Evolutionary conservation across 2,329 filamentous ascomycete species (phyloP).

Genomic region (Camptophora hylomeconis): DNA sequence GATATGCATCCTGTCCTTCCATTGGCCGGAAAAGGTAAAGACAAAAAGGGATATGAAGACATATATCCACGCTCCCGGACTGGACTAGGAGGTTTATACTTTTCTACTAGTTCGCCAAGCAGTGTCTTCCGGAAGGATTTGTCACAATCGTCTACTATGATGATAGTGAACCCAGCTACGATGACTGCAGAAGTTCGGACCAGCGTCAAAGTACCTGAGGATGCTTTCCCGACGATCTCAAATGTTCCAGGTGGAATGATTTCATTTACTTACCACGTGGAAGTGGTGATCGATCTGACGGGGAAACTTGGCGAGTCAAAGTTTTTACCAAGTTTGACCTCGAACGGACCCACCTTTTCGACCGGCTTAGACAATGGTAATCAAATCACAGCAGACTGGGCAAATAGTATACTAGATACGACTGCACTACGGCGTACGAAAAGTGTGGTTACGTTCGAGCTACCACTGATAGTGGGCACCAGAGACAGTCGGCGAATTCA

Average conservation of each 20-base stretch:
- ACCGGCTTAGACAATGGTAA: slow-evolving; percentile 25
- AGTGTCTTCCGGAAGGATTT: slow-evolving; percentile 95
- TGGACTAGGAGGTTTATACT: slow-evolving; percentile 70
- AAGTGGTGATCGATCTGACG: slow-evolving; percentile 84
- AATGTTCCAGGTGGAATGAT: slow-evolving; percentile 88
- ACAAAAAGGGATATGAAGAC: slow-evolving; percentile 64
- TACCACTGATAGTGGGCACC: slow-evolving; percentile 80
- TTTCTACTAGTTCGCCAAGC: slow-evolving; percentile 74
- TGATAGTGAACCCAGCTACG: slow-evolving; percentile 73
- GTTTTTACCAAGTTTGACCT: slow-evolving; percentile 42
- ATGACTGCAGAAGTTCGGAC: slow-evolving; percentile 70
- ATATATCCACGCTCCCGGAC: slow-evolving; percentile 79
- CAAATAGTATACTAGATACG: slow-evolving; percentile 67
- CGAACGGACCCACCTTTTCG: slow-evolving; percentile 18
- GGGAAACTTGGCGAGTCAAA: slow-evolving; percentile 71
- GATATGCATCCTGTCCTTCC: slow-evolving; percentile 59
- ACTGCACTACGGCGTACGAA: slow-evolving; percentile 77
- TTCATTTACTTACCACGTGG: slow-evolving; percentile 84
- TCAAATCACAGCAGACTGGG: slow-evolving; percentile 28
- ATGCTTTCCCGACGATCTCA: slow-evolving; percentile 82
- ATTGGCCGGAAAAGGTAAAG: slow-evolving; percentile 45
- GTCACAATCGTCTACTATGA: slow-evolving; percentile 72
- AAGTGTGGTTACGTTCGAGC: slow-evolving; percentile 73
- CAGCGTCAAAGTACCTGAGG: slow-evolving; percentile 74
- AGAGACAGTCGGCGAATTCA: slow-evolving; percentile 56